Evolutionary conservation across 1,284 basidiomycete genomes (phyloP).

Genomic region (Cryptococcus depauperatus): DNA sequence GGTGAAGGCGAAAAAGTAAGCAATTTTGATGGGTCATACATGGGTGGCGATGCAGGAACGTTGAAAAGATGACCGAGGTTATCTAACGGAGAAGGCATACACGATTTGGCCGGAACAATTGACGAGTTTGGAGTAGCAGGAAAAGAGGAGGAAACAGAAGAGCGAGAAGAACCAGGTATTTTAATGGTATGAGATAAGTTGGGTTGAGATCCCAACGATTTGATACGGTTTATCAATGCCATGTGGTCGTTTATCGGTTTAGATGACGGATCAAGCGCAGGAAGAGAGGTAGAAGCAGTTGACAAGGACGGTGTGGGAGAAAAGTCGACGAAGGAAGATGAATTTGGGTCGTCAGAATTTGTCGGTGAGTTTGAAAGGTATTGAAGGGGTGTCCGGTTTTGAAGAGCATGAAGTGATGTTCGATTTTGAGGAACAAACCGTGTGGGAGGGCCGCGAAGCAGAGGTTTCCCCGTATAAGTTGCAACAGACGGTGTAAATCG

Average conservation of each 20-base stretch:
- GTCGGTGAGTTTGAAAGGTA: conserved; percentile 20
- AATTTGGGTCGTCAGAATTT: conserved; percentile 3
- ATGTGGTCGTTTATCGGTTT: conserved; percentile 11
- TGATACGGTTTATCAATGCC: conserved; percentile 4
- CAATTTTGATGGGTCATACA: conserved; percentile 19
- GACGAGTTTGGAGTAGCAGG: conserved; percentile 6
- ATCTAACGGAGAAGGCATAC: conserved; percentile 19
- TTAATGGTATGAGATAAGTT: conserved; percentile 33
- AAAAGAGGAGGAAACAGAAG: conserved; percentile 5
- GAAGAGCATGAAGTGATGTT: no score
- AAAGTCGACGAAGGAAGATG: conserved; percentile 1
- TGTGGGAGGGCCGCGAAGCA: conserved; percentile 13
- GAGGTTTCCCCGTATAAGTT: conserved; percentile 13
- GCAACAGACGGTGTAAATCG: conserved; percentile 3
- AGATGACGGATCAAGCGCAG: conserved; percentile 5
- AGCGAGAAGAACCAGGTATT: conserved; percentile 8
- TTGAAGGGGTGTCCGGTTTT: conserved; percentile 24
- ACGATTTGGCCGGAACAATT: conserved; percentile 7
- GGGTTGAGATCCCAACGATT: conserved; percentile 4
- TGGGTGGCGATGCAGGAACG: conserved; percentile 29
- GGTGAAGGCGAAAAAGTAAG: conserved; percentile 16
- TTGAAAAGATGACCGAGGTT: conserved; percentile 20
- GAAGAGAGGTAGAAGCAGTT: conserved; percentile 1
- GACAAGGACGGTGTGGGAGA: conserved; percentile 7
- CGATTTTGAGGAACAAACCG: conserved; percentile 22